Evolutionary conservation across 1,284 basidiomycete species (phyloP), one percentile per base, ranked within the genome.

Genomic region (Paramarasmius palmivorus): DNA sequence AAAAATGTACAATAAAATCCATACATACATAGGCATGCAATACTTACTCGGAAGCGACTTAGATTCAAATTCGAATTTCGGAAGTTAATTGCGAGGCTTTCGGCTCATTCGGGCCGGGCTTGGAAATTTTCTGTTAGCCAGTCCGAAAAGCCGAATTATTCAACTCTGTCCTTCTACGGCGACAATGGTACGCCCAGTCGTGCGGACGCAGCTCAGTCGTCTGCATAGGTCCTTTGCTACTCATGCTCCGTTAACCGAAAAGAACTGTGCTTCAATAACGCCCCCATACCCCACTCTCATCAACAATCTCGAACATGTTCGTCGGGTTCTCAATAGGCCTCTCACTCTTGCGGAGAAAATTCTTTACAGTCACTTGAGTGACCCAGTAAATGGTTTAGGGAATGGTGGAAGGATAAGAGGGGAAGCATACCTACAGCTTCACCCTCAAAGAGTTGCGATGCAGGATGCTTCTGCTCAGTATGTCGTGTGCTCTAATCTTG

Each of bases 391-490:
- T 46, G 50, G 56, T n/a, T 40, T 57, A 3, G 40, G 42, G n/a
- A 25, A 82, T 49, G 84, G 84, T 47, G 84, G 84, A 20, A 81
- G 75, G 53, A 80, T 94, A 39, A 79, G 96, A 61, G 96, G 96
- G 36, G 87, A 95, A 70, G 81, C 86, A 23, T 98, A 99, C 73
- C 78, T 98, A 51, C 95, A 95, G 72, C 82, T 99, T 39, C 80
- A 77, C 56, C 95, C 96, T 5, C 92, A 98, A 72, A 79, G 97
- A 59, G 95, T 99, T 22, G 97, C 97, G 32, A 98, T 99, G 93
- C 97, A 99, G 71, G 95, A 98, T 73, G 97, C 97, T 40, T 98
- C 95, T 46, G 97, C 97, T 47, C 97, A 99, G 90, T 92, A 71
- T 70, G 86, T 73, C 50, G 20, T 41, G 39, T 17, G 4, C 7